phyloP scores from a whole-genome alignment of 164 flowering plant species.

The Piper betle region DNA sequence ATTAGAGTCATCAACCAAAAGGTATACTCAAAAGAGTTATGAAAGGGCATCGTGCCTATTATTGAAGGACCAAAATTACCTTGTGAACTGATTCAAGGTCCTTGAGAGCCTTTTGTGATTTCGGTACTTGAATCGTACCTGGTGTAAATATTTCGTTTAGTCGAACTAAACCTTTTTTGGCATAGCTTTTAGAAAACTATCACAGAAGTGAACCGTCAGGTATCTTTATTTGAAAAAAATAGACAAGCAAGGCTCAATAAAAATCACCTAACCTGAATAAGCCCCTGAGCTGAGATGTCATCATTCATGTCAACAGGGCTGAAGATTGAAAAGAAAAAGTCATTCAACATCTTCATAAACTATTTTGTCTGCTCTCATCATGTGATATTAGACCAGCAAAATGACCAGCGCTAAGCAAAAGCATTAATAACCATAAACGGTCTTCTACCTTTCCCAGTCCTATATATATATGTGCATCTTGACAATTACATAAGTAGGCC shows the following conservation, averaged over 20 bases:
- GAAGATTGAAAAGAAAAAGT: slow-evolving; percentile 14
- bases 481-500: no score
- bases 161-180: slow-evolving; percentile 58
- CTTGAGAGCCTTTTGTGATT: slow-evolving; percentile 45
- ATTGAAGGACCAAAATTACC: slow-evolving; percentile 25
- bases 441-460: no score
- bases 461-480: no score
- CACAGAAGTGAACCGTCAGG: slow-evolving; percentile 5
- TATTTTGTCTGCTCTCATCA: no score
- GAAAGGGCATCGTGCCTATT: background rate
- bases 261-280: slow-evolving; percentile 47
- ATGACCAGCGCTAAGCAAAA: no score
- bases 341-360: background rate
- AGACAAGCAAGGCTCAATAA: background rate
- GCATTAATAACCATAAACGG: no score
- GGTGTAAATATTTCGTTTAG: slow-evolving; percentile 88
- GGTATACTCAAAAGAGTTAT: background rate
- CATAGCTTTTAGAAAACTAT: slow-evolving; percentile 79
- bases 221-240: slow-evolving; percentile 2
- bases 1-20: slow-evolving; percentile 3
- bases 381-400: no score
- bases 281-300: slow-evolving; percentile 80
- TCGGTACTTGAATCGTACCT: slow-evolving; percentile 69
- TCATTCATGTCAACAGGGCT: slow-evolving; percentile 90
- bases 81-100: slow-evolving; percentile 96